Evolutionary conservation across 371 early-diverging fungal genomes (phyloP).

Genomic region (Mucor piriformis): DNA sequence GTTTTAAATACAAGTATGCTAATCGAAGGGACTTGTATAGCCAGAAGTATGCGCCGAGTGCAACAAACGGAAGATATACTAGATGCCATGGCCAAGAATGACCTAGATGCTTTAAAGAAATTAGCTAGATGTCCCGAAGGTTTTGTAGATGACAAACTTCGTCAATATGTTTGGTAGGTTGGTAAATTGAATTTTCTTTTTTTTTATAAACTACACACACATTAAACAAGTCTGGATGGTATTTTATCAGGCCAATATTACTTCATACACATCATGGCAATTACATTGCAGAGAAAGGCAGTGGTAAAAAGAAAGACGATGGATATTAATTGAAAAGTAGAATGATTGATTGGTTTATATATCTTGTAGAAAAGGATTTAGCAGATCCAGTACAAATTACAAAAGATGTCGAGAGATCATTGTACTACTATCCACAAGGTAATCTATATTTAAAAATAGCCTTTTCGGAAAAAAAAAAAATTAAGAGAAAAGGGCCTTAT

Average conservation of each 20-base stretch:
- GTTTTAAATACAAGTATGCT: no score
- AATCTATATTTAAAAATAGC: conserved; percentile 2
- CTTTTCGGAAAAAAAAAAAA: background rate
- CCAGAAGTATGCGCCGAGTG: conserved; percentile 33
- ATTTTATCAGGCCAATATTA: conserved; percentile 45
- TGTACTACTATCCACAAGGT: conserved; percentile 58
- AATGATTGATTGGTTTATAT: background rate
- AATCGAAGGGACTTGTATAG: conserved; percentile 9
- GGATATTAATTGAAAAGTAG: background rate
- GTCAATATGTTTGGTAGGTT: conserved; percentile 47
- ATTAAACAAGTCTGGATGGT: background rate
- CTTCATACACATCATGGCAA: conserved; percentile 55
- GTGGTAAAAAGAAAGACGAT: no score
- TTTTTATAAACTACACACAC: background rate
- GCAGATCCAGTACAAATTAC: conserved; percentile 52
- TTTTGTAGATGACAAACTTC: conserved; percentile 38
- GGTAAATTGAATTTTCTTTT: background rate
- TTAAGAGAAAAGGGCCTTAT: background rate
- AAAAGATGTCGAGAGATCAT: conserved; percentile 54
- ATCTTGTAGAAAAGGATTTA: conserved; percentile 43
- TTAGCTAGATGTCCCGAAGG: conserved; percentile 44
- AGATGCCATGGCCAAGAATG: conserved; percentile 34
- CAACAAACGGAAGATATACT: conserved; percentile 36
- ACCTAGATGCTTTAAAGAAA: conserved; percentile 30
- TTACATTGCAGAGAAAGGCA: conserved; percentile 54